Conservation (phyloP, 169 alveolate genomes). For the Plasmodium yoelii region DNA sequence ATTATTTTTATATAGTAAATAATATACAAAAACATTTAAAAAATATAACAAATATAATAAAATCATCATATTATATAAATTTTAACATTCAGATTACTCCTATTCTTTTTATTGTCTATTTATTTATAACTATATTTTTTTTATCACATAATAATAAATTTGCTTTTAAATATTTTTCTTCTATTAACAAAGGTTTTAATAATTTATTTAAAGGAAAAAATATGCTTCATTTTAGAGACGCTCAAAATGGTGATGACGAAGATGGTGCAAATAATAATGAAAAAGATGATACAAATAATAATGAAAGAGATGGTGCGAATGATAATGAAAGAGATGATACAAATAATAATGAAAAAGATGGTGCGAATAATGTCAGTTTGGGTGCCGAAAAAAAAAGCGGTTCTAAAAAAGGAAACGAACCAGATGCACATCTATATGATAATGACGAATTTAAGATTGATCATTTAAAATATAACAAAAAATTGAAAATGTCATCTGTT, state of each 20-base stretch:
- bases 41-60: constrained; percentile 25
- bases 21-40: constrained; percentile 55
- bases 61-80: constrained; percentile 69
- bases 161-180: constrained; percentile 43
- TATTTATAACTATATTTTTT: constrained; percentile 66
- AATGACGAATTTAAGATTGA: not conserved
- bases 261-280: not conserved
- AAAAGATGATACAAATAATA: too few relatives aligned
- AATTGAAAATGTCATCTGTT: constrained; percentile 27
- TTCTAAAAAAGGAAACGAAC: not conserved
- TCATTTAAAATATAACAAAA: constrained; percentile 27
- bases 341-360: too few relatives aligned
- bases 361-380: too few relatives aligned
- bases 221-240: not conserved
- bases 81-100: constrained; percentile 72
- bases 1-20: constrained; percentile 60
- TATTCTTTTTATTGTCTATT: constrained; percentile 43
- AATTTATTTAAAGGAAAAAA: constrained; percentile 22
- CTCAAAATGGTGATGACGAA: not conserved
- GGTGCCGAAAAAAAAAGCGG: too few relatives aligned
- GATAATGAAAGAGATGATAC: too few relatives aligned
- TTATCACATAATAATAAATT: constrained; percentile 67
- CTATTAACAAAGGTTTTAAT: constrained; percentile 45
- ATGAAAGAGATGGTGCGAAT: too few relatives aligned
- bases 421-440: constrained; percentile 14